Evolutionary conservation across 2,329 filamentous ascomycete species (phyloP), one percentile per base, ranked within the genome.

Genomic region (Metarhizium humberi): DNA sequence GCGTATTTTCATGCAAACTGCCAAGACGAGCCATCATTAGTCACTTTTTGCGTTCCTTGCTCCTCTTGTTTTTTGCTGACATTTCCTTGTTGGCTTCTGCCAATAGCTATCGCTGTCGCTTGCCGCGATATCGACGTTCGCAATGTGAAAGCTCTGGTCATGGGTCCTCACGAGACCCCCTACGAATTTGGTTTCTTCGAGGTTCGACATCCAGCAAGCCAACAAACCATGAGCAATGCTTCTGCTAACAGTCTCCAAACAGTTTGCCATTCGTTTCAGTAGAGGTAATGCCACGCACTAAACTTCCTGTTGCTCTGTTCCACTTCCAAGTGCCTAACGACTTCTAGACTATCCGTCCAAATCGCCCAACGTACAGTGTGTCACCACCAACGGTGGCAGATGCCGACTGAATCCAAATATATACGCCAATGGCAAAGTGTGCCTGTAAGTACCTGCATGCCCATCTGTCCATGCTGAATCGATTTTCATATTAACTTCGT

Each of bases 161-260:
- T 97, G 61, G 94, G 94, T 0, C 92, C 94, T 29, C 90, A 92
- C 60, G 92, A 94, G 63, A 95, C 92, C 0, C 92, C 92, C 0
- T 99, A 99, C 70, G 92, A 96, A 70, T 96, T 95, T 67, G 94
- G 94, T 3, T 96, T 96, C 73, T 97, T 95, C 67, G 91, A 97
- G 79, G 91, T 94, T 69, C 57, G 77, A 67, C 54, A 62, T 14
- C 16, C 43, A n/a, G 2, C 13, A 38, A 46, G 32, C 50, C 11
- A 13, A 10, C 46, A 38, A 25, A 16, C 18, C 20, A 16, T 48
- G 45, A 6, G 25, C n/a, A 6, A 29, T 50, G 48, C 16, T 10
- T 34, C n/a, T 36, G 25, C 29, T 38, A 25, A 47, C 36, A 29
- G 14, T 5, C 13, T n/a, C 32, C 7, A 3, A 29, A 11, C 46